phyloP scores from a whole-genome alignment of 2,329 filamentous ascomycete genomes.

The Ascomycota sp. region DNA sequence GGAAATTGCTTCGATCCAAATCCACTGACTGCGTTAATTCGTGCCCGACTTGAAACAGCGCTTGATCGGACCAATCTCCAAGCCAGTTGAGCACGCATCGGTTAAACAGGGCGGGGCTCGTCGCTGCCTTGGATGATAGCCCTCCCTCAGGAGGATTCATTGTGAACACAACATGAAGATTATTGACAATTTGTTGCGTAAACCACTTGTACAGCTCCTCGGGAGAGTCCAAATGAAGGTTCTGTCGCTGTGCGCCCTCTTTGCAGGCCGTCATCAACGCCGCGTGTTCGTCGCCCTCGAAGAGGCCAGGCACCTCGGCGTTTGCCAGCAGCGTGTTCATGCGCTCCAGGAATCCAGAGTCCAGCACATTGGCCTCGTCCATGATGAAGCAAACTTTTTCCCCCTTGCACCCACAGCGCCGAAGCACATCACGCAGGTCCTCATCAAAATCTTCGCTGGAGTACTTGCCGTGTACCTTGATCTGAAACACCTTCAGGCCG shows the following conservation, averaged over 20 bases:
- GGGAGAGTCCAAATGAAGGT: slow-evolving; percentile 83
- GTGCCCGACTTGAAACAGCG: slow-evolving; percentile 88
- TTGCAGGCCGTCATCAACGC: slow-evolving; percentile 99
- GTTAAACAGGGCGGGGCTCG: slow-evolving; percentile 96
- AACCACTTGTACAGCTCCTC: slow-evolving; percentile 99
- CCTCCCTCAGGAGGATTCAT: slow-evolving; percentile 98
- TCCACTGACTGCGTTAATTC: slow-evolving; percentile 95
- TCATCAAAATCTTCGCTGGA: slow-evolving; percentile 98
- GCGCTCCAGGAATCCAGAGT: slow-evolving; percentile 94
- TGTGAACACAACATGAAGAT: slow-evolving; percentile 95
- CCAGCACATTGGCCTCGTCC: slow-evolving; percentile 96
- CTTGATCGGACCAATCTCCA: slow-evolving; percentile 98
- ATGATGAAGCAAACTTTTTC: slow-evolving; percentile 99
- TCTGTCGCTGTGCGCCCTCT: slow-evolving; percentile 91
- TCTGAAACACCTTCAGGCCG: slow-evolving; percentile 94
- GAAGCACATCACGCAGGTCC: slow-evolving; percentile 80
- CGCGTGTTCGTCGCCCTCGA: slow-evolving; percentile 96
- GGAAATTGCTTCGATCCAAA: slow-evolving; percentile 70
- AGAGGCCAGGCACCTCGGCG: slow-evolving; percentile 95
- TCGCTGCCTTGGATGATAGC: slow-evolving; percentile 86
- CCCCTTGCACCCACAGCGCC: slow-evolving; percentile 87
- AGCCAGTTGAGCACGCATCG: slow-evolving; percentile 99
- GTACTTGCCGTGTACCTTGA: slow-evolving; percentile 98
- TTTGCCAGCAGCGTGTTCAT: slow-evolving; percentile 99
- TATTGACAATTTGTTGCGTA: slow-evolving; percentile 97